Evolutionary conservation across 768 basidiomycete species (phyloP), one percentile per base, ranked within the genome.

Genomic region (Rhodocollybia butyracea): DNA sequence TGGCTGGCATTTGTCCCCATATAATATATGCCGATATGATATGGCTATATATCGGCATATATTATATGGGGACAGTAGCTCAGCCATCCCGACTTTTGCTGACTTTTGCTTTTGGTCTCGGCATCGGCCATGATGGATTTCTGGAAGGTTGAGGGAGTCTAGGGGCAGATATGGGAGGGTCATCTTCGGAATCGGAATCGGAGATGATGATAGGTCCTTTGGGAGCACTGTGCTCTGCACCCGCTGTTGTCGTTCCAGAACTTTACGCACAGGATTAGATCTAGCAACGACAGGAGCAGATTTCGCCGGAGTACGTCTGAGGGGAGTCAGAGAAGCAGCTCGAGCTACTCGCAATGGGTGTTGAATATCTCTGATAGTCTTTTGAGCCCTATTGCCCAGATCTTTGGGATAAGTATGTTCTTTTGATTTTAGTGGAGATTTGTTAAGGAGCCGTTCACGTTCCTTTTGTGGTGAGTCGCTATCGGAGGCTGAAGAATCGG

Each of bases 331-430:
- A 45, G 53, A 54, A 29, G 24, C 34, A 27, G 53, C 43, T 10
- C 53, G 30, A 0, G 38, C 26, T 39, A 29, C 53, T 4, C 53
- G 41, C n/a, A 43, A 54, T 36, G 53, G 53, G 36, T 54, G 53
- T 13, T 17, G 43, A 45, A 46, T 46, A 46, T 43, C 53, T 30
- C 53, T 41, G 32, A 45, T 54, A 5, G 41, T 46, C 31, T 38
- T 43, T 15, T 31, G 42, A 32, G 8, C 24, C 15, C 26, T 10
- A 5, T 54, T 43, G 11, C n/a, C 30, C 1, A 46, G 21, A 12
- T 29, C 24, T 36, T 46, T 45, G 3, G 53, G 42, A 34, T 26
- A 54, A 15, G 30, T 15, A 36, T 54, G 53, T 3, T 32, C 27
- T 6, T 26, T 54, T 8, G 22, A 26, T 17, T 54, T 54, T 22